Base-by-base conservation (phyloP, 2,329 filamentous ascomycete species). In the Talaromyces sp. region DNA sequence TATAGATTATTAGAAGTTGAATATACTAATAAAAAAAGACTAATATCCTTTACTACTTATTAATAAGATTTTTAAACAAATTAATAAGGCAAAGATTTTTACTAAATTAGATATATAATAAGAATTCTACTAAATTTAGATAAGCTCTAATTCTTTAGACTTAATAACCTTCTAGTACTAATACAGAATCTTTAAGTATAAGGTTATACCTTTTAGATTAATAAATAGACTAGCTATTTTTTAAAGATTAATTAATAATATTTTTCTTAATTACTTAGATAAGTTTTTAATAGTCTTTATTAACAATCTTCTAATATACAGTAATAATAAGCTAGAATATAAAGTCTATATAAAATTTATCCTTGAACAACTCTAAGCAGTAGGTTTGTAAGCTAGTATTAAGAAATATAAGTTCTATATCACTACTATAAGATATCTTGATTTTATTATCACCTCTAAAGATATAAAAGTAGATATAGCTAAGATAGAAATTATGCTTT, bases 121-220 rank as follows among this genome's bases (percentile, higher is more conserved):
- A 37, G 62, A 55, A 0, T 70, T 67, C 39, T 46, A 43, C 9
- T 15, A 11, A 15, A 46, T 45, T 22, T 13, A 25, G 2, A 40
- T 56, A n/a, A 15, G 11, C 3, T 3, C 17, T 17, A 37, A 56
- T 6, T 56, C 53, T 7, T 39, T 9, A 7, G 25, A 56, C n/a
- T 13, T 56, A 15, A 63, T 54, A 8, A 52, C 51, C 11, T 66
- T 66, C 40, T n/a, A 37, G 3, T 65, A 45, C 3, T 22, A 56
- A 39, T 70, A 64, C 52, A 58, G 64, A 19, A 58, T 66, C 2
- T 72, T 63, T 60, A 54, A 73, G 53, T 71, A 67, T 33, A n/a
- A 59, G 22, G 62, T 71, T 2, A 69, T 65, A 48, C 61, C 61
- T 1, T 70, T 73, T 63, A 54, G 68, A 7, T 35, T 66, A 4